Conservation (phyloP, 306 rosid species). For the Rosa rugosa region DNA sequence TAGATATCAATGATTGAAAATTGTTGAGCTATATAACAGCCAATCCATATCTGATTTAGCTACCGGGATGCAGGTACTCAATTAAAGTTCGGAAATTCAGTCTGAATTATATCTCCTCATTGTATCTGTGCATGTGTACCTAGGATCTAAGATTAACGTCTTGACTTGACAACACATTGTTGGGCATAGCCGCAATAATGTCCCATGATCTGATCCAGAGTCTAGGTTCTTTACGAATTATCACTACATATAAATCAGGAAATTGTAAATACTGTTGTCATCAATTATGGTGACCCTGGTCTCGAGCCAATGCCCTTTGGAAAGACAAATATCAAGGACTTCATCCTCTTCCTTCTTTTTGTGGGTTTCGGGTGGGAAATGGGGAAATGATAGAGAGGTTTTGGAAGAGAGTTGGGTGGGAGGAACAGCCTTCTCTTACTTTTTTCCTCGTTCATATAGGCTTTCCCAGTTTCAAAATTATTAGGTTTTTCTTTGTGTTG, state of each 20-base stretch:
- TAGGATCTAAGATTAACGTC: background rate
- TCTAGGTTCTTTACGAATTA: background rate
- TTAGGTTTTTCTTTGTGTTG: background rate
- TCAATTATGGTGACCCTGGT: background rate
- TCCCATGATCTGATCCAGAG: background rate
- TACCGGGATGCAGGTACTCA: background rate
- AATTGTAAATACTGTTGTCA: background rate
- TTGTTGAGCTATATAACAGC: background rate
- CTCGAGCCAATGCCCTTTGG: background rate
- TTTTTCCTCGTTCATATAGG: background rate
- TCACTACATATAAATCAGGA: background rate
- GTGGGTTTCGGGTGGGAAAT: background rate
- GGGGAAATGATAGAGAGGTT: background rate
- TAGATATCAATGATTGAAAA: background rate
- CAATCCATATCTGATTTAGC: background rate
- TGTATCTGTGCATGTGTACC: too few relatives aligned
- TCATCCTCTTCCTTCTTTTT: background rate
- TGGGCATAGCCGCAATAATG: background rate
- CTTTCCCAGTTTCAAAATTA: background rate
- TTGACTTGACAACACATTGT: background rate
- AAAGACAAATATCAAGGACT: background rate
- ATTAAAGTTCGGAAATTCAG: background rate
- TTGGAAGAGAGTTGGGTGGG: background rate
- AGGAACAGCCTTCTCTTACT: background rate
- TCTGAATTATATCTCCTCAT: background rate